Evolutionary conservation across 2,329 filamentous ascomycete genomes (phyloP), one percentile per base, ranked within the genome.

Genomic region (Penicillium oxalicum): DNA sequence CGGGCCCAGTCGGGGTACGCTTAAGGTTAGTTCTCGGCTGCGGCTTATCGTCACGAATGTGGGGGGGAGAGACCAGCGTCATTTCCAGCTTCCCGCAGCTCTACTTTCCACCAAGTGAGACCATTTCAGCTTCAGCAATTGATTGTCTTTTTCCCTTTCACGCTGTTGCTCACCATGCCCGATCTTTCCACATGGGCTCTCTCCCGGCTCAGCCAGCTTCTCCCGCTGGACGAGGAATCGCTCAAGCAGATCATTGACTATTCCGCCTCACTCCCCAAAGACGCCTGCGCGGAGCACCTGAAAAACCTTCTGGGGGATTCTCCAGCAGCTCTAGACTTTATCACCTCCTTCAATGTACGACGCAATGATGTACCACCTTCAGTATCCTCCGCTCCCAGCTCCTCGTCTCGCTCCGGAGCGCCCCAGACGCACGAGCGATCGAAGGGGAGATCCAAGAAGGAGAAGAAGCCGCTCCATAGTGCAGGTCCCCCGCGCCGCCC

Each of bases 291-390:
- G 44, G 84, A 90, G 37, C 89, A 97, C 68, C 85, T 98, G 52
- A 86, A 84, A 67, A 89, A 93, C 63, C 75, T 98, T 45, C 79
- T 98, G 0, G 93, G 91, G 43, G 89, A 95, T 66, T 90, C 87
- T 5, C 81, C 90, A 1, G 83, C 86, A 59, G 79, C 81, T 2
- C 68, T 87, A 44, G 83, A 87, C 58, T 88, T 88, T 62, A 87
- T 88, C 51, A 76, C 83, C 24, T 79, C 79, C 9, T 88, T 87
- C 70, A 97, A 95, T 65, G 80, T 84, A 3, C 81, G 80, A 47
- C 73, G 80, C 51, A 68, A 63, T 27, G 40, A 55, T 5, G 52
- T 63, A 68, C 28, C 68, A 63, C 28, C 59, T 25, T 38, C 49
- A 4, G 26, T 49, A 5, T 9, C 40, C 2, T 37, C 51, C 24